Conservation (phyloP, 1,139 yeast species). For the Candida sanyaensis region DNA sequence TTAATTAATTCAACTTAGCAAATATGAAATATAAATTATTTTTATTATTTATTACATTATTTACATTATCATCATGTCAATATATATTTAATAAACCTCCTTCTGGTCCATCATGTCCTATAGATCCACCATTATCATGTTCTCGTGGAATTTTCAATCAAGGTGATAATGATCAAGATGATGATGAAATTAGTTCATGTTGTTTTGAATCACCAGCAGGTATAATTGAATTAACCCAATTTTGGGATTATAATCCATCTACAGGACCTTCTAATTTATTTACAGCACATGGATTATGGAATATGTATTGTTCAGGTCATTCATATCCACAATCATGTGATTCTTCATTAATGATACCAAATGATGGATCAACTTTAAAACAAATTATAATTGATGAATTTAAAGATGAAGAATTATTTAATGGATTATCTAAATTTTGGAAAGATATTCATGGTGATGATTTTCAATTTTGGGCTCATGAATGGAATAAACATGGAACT, state of each 20-base stretch:
- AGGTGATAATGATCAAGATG: no score
- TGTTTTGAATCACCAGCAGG: conserved; percentile 88
- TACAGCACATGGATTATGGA: conserved; percentile 63
- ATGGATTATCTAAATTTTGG: conserved; percentile 68
- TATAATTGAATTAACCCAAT: conserved; percentile 80
- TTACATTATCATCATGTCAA: neutral
- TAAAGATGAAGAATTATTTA: conserved; percentile 52
- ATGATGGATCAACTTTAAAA: conserved; percentile 41
- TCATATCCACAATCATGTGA: conserved; percentile 65
- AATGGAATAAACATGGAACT: conserved; percentile 93
- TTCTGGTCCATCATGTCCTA: conserved; percentile 65
- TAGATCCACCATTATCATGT: conserved; percentile 69
- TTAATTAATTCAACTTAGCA: neutral
- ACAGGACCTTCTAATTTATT: conserved; percentile 80
- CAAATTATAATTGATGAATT: conserved; percentile 51
- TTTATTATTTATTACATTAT: neutral
- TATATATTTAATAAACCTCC: neutral
- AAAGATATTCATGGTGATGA: conserved; percentile 74
- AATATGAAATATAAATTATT: neutral
- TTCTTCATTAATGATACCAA: conserved; percentile 47
- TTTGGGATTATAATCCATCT: conserved; percentile 91
- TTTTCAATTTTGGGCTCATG: conserved; percentile 85
- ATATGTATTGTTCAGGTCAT: conserved; percentile 45
- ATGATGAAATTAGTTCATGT: conserved; percentile 53
- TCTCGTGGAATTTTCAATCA: conserved; percentile 20